Conservation (phyloP, 176 grass and related monocot species). For the Triticum turgidum region DNA sequence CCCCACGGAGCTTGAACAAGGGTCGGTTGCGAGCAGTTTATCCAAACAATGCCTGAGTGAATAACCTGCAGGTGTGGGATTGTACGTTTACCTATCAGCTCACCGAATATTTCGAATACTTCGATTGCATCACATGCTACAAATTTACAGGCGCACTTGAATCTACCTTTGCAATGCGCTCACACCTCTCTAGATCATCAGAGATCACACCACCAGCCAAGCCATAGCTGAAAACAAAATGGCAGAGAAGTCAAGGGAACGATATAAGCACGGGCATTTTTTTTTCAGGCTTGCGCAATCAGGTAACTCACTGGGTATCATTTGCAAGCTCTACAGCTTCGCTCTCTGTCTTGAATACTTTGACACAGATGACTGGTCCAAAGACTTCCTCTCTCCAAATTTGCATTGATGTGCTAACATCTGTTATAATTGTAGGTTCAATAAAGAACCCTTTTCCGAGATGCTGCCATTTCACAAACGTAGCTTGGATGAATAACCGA, state of each 20-base stretch:
- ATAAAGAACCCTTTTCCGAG: slow-evolving; percentile 83
- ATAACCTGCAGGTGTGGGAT: slow-evolving; percentile 52
- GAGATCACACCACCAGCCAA: slow-evolving; percentile 81
- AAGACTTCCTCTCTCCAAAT: slow-evolving; percentile 98
- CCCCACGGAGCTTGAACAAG: slow-evolving; percentile 97
- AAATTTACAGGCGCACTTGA: not conserved
- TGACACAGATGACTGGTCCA: slow-evolving; percentile 90
- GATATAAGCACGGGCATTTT: not conserved
- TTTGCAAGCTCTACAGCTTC: slow-evolving; percentile 95
- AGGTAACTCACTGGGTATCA: slow-evolving; percentile 79
- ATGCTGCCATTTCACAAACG: slow-evolving; percentile 53
- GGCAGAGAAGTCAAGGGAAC: not conserved
- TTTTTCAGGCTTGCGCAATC: not conserved
- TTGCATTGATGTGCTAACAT: slow-evolving; percentile 85
- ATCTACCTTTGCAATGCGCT: slow-evolving; percentile 79
- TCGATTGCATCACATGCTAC: not conserved
- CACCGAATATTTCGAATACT: not conserved
- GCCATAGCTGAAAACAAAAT: slow-evolving; percentile 62
- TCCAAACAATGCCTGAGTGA: slow-evolving; percentile 77
- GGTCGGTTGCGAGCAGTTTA: slow-evolving; percentile 92
- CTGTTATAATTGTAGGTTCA: slow-evolving; percentile 87
- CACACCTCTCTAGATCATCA: slow-evolving; percentile 66
- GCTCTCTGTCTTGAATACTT: slow-evolving; percentile 77
- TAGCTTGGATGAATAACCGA: slow-evolving; percentile 25
- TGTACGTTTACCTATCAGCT: not conserved